Conservation (phyloP, 2,329 filamentous ascomycete species). For the Colletotrichum tamarilloi region DNA sequence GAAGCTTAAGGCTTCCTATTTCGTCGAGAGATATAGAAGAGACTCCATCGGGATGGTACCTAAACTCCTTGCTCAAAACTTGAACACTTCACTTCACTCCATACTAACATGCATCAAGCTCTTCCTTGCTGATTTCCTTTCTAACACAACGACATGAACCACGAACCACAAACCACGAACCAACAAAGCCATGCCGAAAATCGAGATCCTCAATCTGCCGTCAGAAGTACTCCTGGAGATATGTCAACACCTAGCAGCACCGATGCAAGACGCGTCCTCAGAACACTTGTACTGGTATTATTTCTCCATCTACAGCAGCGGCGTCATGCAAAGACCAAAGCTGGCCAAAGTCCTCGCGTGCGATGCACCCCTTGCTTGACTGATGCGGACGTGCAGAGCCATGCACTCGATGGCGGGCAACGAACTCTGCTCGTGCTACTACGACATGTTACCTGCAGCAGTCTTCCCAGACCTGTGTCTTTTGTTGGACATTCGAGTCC, state of each 20-base stretch:
- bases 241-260: background rate
- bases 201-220: background rate
- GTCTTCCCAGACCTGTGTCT: background rate
- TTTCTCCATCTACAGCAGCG: background rate
- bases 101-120: background rate
- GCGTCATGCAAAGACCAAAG: background rate
- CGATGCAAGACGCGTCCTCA: background rate
- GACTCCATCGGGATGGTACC: background rate
- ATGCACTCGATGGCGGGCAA: constrained; percentile 17
- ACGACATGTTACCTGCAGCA: background rate
- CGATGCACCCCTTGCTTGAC: background rate
- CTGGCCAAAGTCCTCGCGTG: background rate
- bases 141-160: background rate
- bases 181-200: background rate
- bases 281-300: background rate
- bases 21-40: too few relatives aligned
- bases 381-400: constrained; percentile 16
- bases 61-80: background rate
- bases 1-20: background rate
- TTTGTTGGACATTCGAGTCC: background rate
- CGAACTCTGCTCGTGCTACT: constrained; percentile 15
- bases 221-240: constrained; percentile 11
- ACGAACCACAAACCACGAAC: too few relatives aligned
- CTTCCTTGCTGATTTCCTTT: background rate
- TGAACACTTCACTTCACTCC: background rate